Conservation (phyloP, 2,329 filamentous ascomycete genomes). For the Colletotrichum liriopes region DNA sequence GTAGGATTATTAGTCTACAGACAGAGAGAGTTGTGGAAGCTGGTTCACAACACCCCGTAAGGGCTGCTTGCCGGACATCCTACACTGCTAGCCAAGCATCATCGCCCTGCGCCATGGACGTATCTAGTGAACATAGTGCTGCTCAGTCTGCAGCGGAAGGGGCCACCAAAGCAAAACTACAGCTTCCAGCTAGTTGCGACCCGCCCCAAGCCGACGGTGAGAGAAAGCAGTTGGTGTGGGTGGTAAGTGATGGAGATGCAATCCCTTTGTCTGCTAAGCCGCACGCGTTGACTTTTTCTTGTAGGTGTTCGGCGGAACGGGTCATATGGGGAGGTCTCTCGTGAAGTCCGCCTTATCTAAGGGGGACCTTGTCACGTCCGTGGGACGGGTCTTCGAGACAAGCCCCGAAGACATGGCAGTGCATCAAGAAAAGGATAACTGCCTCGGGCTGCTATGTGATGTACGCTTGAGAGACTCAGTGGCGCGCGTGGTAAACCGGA, state of each 20-base stretch:
- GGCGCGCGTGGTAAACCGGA: constrained; percentile 76
- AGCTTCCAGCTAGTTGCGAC: constrained; percentile 88
- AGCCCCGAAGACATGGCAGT: constrained; percentile 76
- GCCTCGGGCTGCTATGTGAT: constrained; percentile 88
- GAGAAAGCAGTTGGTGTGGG: constrained; percentile 86
- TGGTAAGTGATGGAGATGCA: constrained; percentile 70
- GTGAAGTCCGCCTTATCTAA: constrained; percentile 86
- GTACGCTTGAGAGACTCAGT: constrained; percentile 88
- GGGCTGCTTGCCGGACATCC: no score
- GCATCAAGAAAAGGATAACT: constrained; percentile 78
- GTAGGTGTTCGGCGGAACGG: constrained; percentile 94
- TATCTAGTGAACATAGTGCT: constrained; percentile 32
- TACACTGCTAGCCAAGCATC: neutral
- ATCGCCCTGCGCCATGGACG: constrained; percentile 21
- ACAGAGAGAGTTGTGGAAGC: neutral
- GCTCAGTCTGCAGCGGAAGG: constrained; percentile 26
- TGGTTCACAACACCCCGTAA: neutral
- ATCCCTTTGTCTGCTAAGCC: constrained; percentile 13
- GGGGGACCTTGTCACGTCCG: constrained; percentile 87
- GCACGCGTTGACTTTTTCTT: constrained; percentile 2
- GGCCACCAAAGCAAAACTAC: constrained; percentile 55
- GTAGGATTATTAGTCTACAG: neutral
- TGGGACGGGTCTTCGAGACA: constrained; percentile 87
- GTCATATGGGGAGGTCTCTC: constrained; percentile 93
- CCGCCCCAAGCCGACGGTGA: constrained; percentile 82